Evolutionary conservation across 2,329 filamentous ascomycete genomes (phyloP), one percentile per base, ranked within the genome.

Genomic region (Ciborinia camelliae): DNA sequence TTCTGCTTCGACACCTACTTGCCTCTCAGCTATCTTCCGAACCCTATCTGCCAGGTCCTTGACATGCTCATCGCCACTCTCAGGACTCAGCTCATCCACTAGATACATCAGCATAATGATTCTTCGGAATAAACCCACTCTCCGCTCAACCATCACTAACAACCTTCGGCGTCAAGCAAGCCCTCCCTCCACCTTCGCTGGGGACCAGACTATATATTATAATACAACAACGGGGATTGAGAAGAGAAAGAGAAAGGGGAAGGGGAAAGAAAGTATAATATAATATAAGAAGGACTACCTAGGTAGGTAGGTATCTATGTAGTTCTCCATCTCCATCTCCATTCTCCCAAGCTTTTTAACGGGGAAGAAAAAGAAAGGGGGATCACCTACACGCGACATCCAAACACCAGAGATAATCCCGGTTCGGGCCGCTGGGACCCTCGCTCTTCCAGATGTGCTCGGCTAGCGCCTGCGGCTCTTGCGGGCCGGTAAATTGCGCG

Each of bases 361-460:
- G n/a, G n/a, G n/a, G n/a, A n/a, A n/a, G n/a, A n/a, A n/a, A n/a
- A n/a, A n/a, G 8, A 35, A 50, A 18, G 51, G 12, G 14, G 35
- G 14, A 39, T 4, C 23, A 63, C 61, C 23, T 57, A 63, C 61
- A 81, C 8, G 91, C 91, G 65, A 81, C 80, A 74, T 97, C 91
- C 51, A 99, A 80, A 69, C 88, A 83, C 74, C 91, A 89, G 50
- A 99, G 81, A 77, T 99, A 99, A 74, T 98, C 94, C 66, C 83
- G 87, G 76, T 98, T 98, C 74, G 89, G 85, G 0, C 95, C 95
- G 77, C 92, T 97, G 30, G 93, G 91, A 0, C 95, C 95, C 48
- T 81, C 77, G 72, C 91, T 92, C 55, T 79, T 79, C 71, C 87
- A 83, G 72, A 99, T 98, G 77, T 94, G 91, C 76, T 86, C 84